Conservation (phyloP, 495 filamentous ascomycete genomes). For the Aspergillus kassunensis region DNA sequence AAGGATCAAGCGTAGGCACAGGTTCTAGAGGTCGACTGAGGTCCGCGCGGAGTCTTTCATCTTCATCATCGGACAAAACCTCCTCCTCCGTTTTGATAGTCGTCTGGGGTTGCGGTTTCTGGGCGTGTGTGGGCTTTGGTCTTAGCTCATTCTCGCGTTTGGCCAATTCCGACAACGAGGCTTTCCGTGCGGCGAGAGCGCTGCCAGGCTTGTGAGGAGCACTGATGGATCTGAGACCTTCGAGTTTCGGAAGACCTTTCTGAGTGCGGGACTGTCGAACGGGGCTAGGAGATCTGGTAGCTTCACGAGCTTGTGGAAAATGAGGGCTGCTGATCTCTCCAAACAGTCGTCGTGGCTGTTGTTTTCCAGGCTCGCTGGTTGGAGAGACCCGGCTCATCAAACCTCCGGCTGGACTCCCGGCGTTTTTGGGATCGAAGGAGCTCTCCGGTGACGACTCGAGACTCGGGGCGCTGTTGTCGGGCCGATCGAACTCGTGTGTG, state of each 20-base stretch:
- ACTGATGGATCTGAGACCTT: constrained; percentile 53
- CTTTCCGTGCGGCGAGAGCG: constrained; percentile 37
- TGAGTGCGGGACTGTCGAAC: constrained; percentile 49
- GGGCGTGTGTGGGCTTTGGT: constrained; percentile 22
- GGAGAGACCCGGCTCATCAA: constrained; percentile 39
- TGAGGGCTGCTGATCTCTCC: constrained; percentile 59
- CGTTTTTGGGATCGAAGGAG: constrained; percentile 54
- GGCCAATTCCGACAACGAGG: constrained; percentile 34
- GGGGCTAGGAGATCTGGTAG: constrained; percentile 77
- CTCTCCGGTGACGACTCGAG: constrained; percentile 60
- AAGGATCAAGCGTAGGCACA: constrained; percentile 52
- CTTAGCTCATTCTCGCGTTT: constrained; percentile 28
- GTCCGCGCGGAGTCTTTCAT: constrained; percentile 56
- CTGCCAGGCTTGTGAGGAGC: constrained; percentile 45
- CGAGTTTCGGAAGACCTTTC: constrained; percentile 45
- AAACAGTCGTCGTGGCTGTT: constrained; percentile 48
- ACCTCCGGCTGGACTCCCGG: constrained; percentile 36
- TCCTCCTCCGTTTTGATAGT: constrained; percentile 34
- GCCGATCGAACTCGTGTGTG: constrained; percentile 61
- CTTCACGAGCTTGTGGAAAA: constrained; percentile 51
- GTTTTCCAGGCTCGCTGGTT: constrained; percentile 16
- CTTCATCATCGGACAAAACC: constrained; percentile 54
- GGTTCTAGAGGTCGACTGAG: constrained; percentile 50
- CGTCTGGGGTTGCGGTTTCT: constrained; percentile 30
- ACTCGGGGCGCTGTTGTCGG: constrained; percentile 33